phyloP scores from a whole-genome alignment of 177 flowering plant genomes.

The Tripterygium wilfordii region DNA sequence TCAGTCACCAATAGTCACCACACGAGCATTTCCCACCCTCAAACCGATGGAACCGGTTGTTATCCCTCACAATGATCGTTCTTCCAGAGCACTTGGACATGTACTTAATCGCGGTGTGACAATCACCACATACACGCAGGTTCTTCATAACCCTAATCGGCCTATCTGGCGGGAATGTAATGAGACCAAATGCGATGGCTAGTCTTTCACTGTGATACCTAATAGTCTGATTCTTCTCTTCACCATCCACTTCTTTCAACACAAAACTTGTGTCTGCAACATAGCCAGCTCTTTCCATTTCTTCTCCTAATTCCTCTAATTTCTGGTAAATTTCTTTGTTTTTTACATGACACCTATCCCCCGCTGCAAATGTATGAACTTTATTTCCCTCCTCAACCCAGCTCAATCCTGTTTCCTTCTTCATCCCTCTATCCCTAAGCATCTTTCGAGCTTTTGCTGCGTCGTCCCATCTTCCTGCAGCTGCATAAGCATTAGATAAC shows the following conservation, averaged over 20 bases:
- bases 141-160: conserved; percentile 92
- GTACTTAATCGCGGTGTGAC: conserved; percentile 81
- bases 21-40: conserved; percentile 86
- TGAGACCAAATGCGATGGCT: conserved; percentile 83
- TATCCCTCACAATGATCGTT: conserved; percentile 73
- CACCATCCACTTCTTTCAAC: conserved; percentile 29
- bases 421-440: conserved; percentile 73
- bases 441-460: conserved; percentile 79
- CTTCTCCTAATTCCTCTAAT: conserved; percentile 57
- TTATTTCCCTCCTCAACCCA: conserved; percentile 92
- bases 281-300: conserved; percentile 78
- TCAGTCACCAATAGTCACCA: conserved; percentile 77
- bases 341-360: conserved; percentile 54
- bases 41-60: conserved; percentile 83
- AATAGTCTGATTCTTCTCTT: conserved; percentile 37
- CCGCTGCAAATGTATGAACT: conserved; percentile 74
- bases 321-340: conserved; percentile 57
- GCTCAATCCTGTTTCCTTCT: conserved; percentile 92
- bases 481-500: conserved; percentile 81
- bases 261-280: conserved; percentile 64
- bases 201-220: conserved; percentile 59
- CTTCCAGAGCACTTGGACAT: conserved; percentile 73
- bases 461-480: conserved; percentile 77
- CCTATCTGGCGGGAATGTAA: conserved; percentile 57
- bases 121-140: conserved; percentile 83